Evolutionary conservation across 2,329 filamentous ascomycete genomes (phyloP), one percentile per base, ranked within the genome.

Genomic region (Phyllosticta citrichinensis): DNA sequence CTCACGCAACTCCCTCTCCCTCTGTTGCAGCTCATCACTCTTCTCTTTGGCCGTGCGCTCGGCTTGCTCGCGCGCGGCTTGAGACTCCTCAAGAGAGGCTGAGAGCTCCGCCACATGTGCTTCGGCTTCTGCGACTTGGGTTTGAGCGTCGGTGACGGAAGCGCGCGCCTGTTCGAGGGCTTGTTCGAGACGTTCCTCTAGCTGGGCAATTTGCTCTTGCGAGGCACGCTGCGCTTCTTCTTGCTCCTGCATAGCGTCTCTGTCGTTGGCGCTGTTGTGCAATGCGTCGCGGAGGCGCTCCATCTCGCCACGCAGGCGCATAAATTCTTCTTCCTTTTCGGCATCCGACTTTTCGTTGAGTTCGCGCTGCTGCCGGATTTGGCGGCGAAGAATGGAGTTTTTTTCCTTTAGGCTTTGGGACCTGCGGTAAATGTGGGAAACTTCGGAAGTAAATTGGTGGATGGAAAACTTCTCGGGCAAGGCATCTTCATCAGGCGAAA

Each of bases 281-380:
- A 55, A 50, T 65, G 75, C 74, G 14, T 76, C 73, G 52, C 76
- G 77, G 52, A 79, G 70, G 11, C 69, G 67, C 55, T 69, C 66
- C 56, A 75, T 70, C 56, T 79, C 74, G 55, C 22, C 73, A 53
- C 76, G 77, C 56, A 80, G 69, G 9, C 69, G 67, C 57, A 68
- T 65, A 54, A 75, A 69, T 55, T 79, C 74, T 25, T 66, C 71
- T 57, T 74, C 73, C 59, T 70, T 73, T 55, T 75, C 71, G 2
- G 70, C 79, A 66, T 96, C 91, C 1, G 90, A 91, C 69, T 92
- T 92, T 76, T 82, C 91, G 75, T 96, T 96, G 62, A 97, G 82
- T 69, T 96, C 91, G 62, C 92, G 88, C 75, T 97, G 93, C 71
- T 97, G 92, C 76, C 96, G 93, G 68, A 97, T 93, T 72, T 97